Conservation (phyloP, 441 rosid species). For the Gossypium gossypioides region DNA sequence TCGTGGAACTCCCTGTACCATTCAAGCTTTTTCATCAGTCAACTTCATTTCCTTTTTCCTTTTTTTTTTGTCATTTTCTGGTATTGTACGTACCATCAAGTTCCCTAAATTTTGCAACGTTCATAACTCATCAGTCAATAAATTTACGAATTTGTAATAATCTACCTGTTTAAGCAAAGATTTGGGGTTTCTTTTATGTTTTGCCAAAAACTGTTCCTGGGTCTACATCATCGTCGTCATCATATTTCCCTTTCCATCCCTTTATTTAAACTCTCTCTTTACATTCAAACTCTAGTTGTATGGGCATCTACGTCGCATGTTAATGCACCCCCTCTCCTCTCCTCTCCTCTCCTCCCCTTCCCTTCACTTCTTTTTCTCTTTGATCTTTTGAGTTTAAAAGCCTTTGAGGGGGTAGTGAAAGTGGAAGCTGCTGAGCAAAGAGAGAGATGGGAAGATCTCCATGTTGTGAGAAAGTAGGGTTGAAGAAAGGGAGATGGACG, state of each 20-base stretch:
- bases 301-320: too few relatives aligned
- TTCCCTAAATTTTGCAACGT: not conserved
- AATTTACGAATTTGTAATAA: not conserved
- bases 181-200: not conserved
- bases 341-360: too few relatives aligned
- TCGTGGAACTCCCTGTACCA: slow-evolving; percentile 5
- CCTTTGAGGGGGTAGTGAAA: not conserved
- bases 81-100: not conserved
- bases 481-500: slow-evolving; percentile 78
- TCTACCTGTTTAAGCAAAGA: not conserved
- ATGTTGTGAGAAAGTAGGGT: slow-evolving; percentile 67
- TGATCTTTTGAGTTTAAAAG: not conserved
- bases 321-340: too few relatives aligned
- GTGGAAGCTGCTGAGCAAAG: not conserved
- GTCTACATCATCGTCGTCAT: slow-evolving; percentile 5
- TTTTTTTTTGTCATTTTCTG: not conserved
- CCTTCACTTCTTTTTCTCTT: not conserved
- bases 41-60: not conserved
- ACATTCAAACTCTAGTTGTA: not conserved
- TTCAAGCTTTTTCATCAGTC: not conserved
- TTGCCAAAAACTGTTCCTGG: not conserved
- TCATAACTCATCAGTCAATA: not conserved
- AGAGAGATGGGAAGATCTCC: slow-evolving; percentile 62
- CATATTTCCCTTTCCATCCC: not conserved
- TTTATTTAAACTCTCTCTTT: slow-evolving; percentile 16